Percentiles rank a stretch among this genome's conserved stretches.
Conservation (phyloP, 495 filamentous ascomycete genomes). For the Trichoderma virens region DNA sequence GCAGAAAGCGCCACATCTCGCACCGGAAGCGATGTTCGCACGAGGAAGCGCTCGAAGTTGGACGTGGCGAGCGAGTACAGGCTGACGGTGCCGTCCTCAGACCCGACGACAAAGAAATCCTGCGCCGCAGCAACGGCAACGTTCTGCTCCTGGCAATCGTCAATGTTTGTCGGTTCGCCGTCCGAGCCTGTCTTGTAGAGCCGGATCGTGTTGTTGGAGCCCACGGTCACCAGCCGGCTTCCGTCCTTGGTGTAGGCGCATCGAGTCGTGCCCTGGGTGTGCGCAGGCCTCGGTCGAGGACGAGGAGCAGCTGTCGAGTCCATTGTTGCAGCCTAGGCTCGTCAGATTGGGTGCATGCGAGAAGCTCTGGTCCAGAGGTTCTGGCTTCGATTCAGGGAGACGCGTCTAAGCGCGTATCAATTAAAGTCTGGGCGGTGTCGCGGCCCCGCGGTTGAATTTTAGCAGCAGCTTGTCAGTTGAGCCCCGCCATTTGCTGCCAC, state of each 20-base stretch:
- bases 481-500: not conserved
- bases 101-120: constrained; percentile 76
- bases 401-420: constrained; percentile 10
- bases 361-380: not conserved
- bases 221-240: constrained; percentile 66
- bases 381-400: not conserved
- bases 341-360: not conserved
- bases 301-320: constrained; percentile 39
- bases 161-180: constrained; percentile 83
- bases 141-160: constrained; percentile 78
- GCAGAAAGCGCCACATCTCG: constrained; percentile 78
- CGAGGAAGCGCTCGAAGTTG: constrained; percentile 67
- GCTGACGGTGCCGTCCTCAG: constrained; percentile 89
- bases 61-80: constrained; percentile 74
- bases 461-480: not conserved
- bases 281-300: constrained; percentile 42
- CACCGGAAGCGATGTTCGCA: constrained; percentile 73
- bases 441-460: not conserved
- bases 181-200: constrained; percentile 85
- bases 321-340: constrained; percentile 24
- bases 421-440: constrained; percentile 8
- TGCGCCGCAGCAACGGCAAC: constrained; percentile 69
- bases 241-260: constrained; percentile 51
- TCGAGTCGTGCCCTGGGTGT: constrained; percentile 45
- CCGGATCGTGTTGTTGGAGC: constrained; percentile 82